phyloP scores from a whole-genome alignment of 2,329 filamentous ascomycete genomes.

The Leptosphaerulina australis region DNA sequence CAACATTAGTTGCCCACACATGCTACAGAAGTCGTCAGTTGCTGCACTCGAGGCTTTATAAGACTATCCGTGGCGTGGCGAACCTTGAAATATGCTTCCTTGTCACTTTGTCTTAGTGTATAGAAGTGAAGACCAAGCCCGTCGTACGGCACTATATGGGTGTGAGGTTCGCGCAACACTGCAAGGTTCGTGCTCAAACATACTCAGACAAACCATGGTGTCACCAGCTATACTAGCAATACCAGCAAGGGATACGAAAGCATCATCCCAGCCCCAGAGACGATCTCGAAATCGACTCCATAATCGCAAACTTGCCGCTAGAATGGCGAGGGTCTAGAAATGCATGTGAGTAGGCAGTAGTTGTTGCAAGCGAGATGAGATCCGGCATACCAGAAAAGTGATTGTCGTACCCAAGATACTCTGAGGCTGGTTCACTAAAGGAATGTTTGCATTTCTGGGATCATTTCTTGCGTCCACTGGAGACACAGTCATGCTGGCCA shows the following conservation, averaged over 20 bases:
- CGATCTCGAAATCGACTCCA: constrained; percentile 37
- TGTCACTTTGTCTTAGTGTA: constrained; percentile 25
- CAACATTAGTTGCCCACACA: constrained; percentile 40
- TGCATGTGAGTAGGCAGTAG: constrained; percentile 3
- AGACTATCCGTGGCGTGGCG: not conserved
- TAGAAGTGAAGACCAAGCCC: constrained; percentile 45
- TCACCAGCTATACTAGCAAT: constrained; percentile 35
- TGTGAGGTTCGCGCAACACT: not conserved
- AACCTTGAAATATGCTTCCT: constrained; percentile 41
- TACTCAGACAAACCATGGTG: constrained; percentile 41
- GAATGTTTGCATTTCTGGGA: constrained; percentile 39
- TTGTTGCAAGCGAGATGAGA: not conserved
- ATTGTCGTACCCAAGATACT: constrained; percentile 38
- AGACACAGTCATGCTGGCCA: constrained; percentile 15
- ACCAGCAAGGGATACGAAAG: constrained; percentile 40
- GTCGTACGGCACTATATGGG: constrained; percentile 35
- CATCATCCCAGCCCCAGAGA: constrained; percentile 47
- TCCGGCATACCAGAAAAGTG: constrained; percentile 38
- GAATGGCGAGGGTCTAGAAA: constrained; percentile 30
- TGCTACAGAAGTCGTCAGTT: constrained; percentile 24
- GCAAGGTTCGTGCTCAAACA: constrained; percentile 2
- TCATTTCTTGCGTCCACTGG: constrained; percentile 20
- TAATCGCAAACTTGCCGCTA: constrained; percentile 39
- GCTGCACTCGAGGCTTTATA: not conserved
- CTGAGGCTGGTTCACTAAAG: constrained; percentile 36